Conservation (phyloP, 1,139 yeast species). For the Pichia sp. region DNA sequence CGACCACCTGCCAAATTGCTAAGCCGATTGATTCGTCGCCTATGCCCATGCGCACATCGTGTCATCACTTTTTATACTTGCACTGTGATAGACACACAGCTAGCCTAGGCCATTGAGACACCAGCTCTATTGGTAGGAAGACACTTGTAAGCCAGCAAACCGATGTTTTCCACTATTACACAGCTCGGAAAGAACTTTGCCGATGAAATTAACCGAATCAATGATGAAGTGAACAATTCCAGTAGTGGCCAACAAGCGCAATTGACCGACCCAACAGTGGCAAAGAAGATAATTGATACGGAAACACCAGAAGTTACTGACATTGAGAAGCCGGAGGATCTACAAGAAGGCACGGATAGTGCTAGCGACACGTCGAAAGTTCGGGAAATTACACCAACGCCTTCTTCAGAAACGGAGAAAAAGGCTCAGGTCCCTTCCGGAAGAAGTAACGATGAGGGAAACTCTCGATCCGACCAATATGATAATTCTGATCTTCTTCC, state of each 20-base stretch:
- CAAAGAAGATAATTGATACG: slow-evolving; percentile 27
- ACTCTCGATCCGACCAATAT: no score
- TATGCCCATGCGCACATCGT: no score
- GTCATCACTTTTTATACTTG: no score
- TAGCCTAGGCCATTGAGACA: no score
- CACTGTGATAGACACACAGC: no score
- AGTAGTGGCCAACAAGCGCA: slow-evolving; percentile 16
- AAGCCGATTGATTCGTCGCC: no score
- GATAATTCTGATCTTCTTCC: slow-evolving; percentile 21
- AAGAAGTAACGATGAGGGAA: no score
- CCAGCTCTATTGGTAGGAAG: no score
- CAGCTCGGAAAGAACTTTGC: slow-evolving; percentile 61
- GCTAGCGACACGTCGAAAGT: no score
- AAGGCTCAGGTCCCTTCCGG: neutral
- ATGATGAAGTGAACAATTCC: slow-evolving; percentile 23
- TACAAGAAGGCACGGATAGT: slow-evolving; percentile 3
- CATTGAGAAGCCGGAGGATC: slow-evolving; percentile 40
- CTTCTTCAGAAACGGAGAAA: neutral
- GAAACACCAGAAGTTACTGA: slow-evolving; percentile 40
- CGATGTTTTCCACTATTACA: slow-evolving; percentile 55
- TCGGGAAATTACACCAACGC: no score
- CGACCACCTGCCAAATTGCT: no score
- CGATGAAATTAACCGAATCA: slow-evolving; percentile 39
- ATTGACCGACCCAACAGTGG: slow-evolving; percentile 19
- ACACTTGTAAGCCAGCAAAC: neutral